A percentile compares a stretch with the other conserved stretches of the same genome.
These are phyloP conservation scores for Rhynchospora tenuis DNA, from an alignment of 176 grass and related monocot genomes.

Conservation along the genomic window DNA sequence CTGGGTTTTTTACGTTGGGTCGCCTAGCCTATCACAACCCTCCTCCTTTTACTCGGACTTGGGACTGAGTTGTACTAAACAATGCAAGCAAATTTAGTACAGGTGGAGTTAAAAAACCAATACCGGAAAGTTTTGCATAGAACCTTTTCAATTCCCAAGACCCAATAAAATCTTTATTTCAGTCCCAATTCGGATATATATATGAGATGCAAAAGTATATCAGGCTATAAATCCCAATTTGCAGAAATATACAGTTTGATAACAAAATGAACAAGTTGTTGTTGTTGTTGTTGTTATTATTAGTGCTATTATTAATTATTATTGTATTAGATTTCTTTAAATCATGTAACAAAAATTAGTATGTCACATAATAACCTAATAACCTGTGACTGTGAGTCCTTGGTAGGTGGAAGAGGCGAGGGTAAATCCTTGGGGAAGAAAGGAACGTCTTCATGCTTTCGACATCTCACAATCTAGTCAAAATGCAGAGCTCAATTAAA, in stretches of 20 bases:
- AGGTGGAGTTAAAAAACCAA: no score
- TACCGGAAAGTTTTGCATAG: background rate
- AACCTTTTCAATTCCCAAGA: background rate
- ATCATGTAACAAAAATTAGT: slow-evolving; percentile 1
- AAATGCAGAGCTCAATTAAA: slow-evolving; percentile 7
- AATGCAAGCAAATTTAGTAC: no score
- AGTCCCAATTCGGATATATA: background rate
- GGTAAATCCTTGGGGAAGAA: slow-evolving; percentile 73
- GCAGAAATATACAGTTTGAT: background rate
- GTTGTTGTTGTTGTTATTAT: no score
- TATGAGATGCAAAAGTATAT: background rate
- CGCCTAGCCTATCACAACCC: no score
- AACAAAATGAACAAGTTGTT: background rate
- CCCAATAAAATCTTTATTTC: background rate
- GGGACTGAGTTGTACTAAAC: no score
- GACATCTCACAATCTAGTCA: slow-evolving; percentile 56
- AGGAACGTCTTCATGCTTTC: slow-evolving; percentile 73
- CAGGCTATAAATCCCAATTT: background rate
- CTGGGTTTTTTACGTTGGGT: no score
- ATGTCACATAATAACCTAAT: background rate
- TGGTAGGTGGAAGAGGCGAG: slow-evolving; percentile 23
- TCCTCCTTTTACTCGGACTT: no score
- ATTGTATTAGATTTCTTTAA: background rate
- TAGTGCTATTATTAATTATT: no score
- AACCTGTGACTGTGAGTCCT: slow-evolving; percentile 20